Evolutionary conservation across 2,329 filamentous ascomycete genomes (phyloP).

Genomic region (Diaporthe eres): DNA sequence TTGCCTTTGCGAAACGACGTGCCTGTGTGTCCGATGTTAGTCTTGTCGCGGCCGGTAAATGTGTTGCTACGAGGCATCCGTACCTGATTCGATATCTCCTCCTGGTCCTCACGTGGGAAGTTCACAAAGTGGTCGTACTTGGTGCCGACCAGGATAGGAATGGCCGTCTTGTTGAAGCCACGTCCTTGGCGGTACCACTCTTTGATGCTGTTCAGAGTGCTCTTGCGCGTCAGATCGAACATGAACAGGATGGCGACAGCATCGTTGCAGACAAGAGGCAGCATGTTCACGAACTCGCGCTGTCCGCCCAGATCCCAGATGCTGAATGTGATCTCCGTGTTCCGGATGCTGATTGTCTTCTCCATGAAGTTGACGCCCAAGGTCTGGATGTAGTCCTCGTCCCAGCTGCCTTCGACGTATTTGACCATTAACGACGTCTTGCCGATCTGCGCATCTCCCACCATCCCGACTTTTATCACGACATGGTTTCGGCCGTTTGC

Average conservation of each 20-base stretch:
- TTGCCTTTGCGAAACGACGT: constrained; percentile 95
- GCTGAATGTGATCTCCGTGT: constrained; percentile 99
- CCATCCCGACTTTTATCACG: constrained; percentile 99
- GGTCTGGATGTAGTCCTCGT: constrained; percentile 99
- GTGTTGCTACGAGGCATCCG: constrained; percentile 43
- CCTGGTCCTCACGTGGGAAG: constrained; percentile 96
- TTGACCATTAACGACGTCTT: constrained; percentile 99
- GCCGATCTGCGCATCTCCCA: constrained; percentile 98
- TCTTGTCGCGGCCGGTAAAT: neutral
- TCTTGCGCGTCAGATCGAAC: constrained; percentile 98
- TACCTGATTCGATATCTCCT: constrained; percentile 98
- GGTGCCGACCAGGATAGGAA: constrained; percentile 95
- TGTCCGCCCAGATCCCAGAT: constrained; percentile 99
- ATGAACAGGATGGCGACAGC: constrained; percentile 99
- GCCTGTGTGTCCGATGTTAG: constrained; percentile 69
- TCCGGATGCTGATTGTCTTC: constrained; percentile 99
- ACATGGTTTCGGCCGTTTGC: constrained; percentile 75
- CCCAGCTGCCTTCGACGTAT: constrained; percentile 99
- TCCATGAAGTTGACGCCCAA: constrained; percentile 99
- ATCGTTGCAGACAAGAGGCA: constrained; percentile 99
- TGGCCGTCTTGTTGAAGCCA: constrained; percentile 99
- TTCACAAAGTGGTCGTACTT: constrained; percentile 99
- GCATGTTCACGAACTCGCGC: constrained; percentile 99
- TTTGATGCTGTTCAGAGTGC: constrained; percentile 98
- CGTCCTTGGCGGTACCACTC: constrained; percentile 99